A percentile compares a stretch with the other conserved stretches of the same genome.
phyloP scores from a whole-genome alignment of 352 stramenopile species.

The Pythium myriotylum region DNA sequence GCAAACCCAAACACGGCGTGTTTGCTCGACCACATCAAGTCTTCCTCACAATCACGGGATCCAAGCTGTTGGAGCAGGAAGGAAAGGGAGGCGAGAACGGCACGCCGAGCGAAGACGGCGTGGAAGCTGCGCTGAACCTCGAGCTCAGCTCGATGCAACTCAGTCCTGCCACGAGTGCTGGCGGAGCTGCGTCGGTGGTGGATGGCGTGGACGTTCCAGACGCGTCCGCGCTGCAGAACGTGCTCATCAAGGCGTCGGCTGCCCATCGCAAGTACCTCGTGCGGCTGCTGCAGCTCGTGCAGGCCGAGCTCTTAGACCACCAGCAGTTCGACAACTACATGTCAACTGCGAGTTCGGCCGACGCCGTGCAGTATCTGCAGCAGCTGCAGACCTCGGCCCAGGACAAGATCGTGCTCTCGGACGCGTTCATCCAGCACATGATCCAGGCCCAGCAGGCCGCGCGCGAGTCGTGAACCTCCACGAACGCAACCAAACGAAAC shows the following conservation, averaged over 20 bases:
- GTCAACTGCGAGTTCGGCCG: constrained; percentile 74
- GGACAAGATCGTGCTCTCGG: constrained; percentile 87
- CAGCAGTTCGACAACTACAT: constrained; percentile 77
- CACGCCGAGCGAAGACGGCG: constrained; percentile 32
- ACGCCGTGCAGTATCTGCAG: constrained; percentile 85
- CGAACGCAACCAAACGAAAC: no score
- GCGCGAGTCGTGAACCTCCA: constrained; percentile 59
- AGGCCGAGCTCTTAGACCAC: constrained; percentile 73
- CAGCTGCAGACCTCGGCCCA: constrained; percentile 86
- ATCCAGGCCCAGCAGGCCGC: constrained; percentile 80
- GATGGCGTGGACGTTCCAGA: constrained; percentile 39
- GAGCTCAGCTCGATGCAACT: constrained; percentile 28
- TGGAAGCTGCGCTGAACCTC: constrained; percentile 31
- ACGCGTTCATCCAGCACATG: constrained; percentile 86
- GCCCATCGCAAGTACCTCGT: constrained; percentile 78
- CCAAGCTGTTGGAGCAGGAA: constrained; percentile 56
- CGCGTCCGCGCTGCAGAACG: constrained; percentile 60
- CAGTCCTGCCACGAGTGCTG: constrained; percentile 16
- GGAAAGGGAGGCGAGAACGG: constrained; percentile 29
- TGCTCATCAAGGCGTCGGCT: constrained; percentile 59
- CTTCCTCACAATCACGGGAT: constrained; percentile 63
- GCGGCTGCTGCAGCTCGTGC: constrained; percentile 63
- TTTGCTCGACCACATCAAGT: constrained; percentile 81
- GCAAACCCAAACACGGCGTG: constrained; percentile 76
- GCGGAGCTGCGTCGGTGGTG: constrained; percentile 26